Percentiles rank a stretch among this genome's conserved stretches.
Evolutionary conservation across 2,329 filamentous ascomycete species (phyloP).

Genomic region (Pseudocercospora macadamiae): DNA sequence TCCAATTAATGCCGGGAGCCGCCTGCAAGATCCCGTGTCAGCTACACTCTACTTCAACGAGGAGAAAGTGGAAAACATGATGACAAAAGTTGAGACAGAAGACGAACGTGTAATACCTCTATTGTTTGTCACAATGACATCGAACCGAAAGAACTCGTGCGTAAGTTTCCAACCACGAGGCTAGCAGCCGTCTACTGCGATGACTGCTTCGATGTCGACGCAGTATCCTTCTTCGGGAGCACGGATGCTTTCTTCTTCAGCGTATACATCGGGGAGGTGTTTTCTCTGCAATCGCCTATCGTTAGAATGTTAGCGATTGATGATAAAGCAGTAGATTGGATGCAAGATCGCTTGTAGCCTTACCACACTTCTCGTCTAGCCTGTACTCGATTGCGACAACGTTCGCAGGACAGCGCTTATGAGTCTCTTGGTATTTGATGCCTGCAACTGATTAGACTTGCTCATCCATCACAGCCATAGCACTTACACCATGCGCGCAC

Average conservation of each 20-base stretch:
- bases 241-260: conserved; percentile 24
- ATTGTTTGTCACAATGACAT: conserved; percentile 9
- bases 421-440: conserved; percentile 56
- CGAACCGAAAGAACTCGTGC: background rate
- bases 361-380: conserved; percentile 53
- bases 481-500: conserved; percentile 59
- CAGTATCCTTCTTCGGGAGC: conserved; percentile 18
- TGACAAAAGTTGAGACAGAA: conserved; percentile 2
- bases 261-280: conserved; percentile 22
- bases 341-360: conserved; percentile 12
- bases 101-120: conserved; percentile 10
- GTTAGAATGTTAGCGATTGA: background rate
- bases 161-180: background rate
- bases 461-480: background rate
- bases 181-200: background rate
- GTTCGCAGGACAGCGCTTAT: conserved; percentile 59
- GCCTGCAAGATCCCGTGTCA: conserved; percentile 13
- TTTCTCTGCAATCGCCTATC: conserved; percentile 27
- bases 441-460: conserved; percentile 22
- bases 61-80: background rate
- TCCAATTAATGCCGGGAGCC: background rate
- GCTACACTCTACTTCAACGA: background rate
- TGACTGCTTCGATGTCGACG: conserved; percentile 9
- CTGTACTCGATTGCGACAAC: conserved; percentile 58
- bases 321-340: background rate